A percentile compares a stretch with the other conserved stretches of the same genome.
Evolutionary conservation across 805 yeast species (phyloP).

Genomic region (Candida manassasensis): DNA sequence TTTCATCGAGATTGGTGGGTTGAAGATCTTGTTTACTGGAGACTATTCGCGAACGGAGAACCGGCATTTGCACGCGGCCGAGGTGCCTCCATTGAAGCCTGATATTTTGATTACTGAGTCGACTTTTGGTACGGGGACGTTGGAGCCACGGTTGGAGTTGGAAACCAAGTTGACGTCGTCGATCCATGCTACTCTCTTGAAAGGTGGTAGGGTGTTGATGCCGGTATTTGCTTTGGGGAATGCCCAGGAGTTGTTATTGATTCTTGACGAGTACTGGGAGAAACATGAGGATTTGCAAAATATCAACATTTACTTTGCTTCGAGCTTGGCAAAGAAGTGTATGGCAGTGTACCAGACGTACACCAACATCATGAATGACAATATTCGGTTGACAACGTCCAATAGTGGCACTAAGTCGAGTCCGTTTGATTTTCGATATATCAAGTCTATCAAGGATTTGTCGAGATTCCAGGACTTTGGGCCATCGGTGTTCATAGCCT

Average conservation of each 20-base stretch:
- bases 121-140: constrained; percentile 97
- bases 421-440: constrained; percentile 86
- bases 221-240: constrained; percentile 97
- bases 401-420: constrained; percentile 41
- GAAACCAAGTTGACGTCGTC: constrained; percentile 76
- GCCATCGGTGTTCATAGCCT: constrained; percentile 92
- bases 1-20: constrained; percentile 89
- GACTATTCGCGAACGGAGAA: constrained; percentile 96
- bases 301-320: constrained; percentile 84
- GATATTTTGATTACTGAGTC: constrained; percentile 91
- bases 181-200: constrained; percentile 75
- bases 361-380: constrained; percentile 95
- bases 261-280: constrained; percentile 94
- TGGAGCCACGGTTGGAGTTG: constrained; percentile 82
- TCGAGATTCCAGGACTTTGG: constrained; percentile 90
- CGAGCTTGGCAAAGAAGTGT: constrained; percentile 90
- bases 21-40: constrained; percentile 87
- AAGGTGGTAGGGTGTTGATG: constrained; percentile 86
- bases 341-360: constrained; percentile 97
- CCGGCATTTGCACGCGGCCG: constrained; percentile 92
- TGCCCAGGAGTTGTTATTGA: constrained; percentile 88
- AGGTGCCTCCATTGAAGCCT: constrained; percentile 82
- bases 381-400: constrained; percentile 59
- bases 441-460: constrained; percentile 71
- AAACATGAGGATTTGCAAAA: constrained; percentile 75